phyloP scores from a whole-genome alignment of 2,329 filamentous ascomycete species.

The Diaporthe destruens region DNA sequence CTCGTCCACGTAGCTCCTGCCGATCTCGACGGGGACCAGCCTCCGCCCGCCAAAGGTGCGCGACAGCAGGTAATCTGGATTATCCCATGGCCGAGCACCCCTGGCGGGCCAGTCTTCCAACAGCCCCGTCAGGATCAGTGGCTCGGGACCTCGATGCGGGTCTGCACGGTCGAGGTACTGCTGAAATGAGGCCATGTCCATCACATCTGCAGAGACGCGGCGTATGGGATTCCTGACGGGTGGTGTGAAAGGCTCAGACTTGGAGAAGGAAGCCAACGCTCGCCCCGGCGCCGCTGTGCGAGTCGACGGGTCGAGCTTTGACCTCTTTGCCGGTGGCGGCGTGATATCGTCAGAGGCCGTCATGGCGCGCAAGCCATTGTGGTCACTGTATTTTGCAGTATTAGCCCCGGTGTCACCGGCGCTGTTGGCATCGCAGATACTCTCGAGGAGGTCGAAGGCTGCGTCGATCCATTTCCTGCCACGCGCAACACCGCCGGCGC shows the following conservation, averaged over 20 bases:
- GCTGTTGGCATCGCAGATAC: conserved; percentile 43
- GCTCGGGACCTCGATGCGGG: conserved; percentile 59
- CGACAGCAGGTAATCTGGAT: conserved; percentile 78
- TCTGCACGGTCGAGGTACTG: conserved; percentile 65
- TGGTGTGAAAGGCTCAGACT: conserved; percentile 57
- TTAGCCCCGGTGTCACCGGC: conserved; percentile 7
- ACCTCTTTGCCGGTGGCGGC: conserved; percentile 25
- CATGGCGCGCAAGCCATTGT: background rate
- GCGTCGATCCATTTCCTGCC: conserved; percentile 64
- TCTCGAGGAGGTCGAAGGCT: conserved; percentile 60
- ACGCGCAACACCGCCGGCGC: conserved; percentile 67
- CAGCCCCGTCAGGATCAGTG: conserved; percentile 77
- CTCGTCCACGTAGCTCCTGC: conserved; percentile 87
- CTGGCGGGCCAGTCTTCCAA: conserved; percentile 83
- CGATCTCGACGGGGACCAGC: conserved; percentile 87
- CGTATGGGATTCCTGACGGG: conserved; percentile 57
- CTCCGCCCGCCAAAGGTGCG: conserved; percentile 81
- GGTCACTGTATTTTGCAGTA: background rate
- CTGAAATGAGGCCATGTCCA: conserved; percentile 68
- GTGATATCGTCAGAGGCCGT: conserved; percentile 34
- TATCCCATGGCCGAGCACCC: conserved; percentile 75
- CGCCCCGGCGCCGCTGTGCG: conserved; percentile 37
- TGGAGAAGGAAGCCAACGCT: conserved; percentile 49
- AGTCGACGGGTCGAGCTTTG: conserved; percentile 9
- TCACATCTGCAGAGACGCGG: conserved; percentile 59